Evolutionary conservation across 1,284 basidiomycete species (phyloP).

Genomic region (Pholiota adiposa): DNA sequence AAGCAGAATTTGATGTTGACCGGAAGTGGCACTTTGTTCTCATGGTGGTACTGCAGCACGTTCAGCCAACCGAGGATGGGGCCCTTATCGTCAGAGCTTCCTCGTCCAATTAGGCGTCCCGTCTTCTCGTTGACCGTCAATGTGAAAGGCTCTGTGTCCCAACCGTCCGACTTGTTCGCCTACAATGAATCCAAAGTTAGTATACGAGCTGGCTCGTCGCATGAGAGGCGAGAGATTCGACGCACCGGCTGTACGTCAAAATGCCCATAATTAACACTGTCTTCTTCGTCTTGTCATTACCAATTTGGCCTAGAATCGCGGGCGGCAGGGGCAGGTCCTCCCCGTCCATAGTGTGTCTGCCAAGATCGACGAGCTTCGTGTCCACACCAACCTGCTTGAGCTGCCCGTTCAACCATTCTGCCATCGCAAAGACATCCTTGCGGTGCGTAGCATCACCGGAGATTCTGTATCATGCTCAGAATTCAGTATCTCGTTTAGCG

Average conservation of each 20-base stretch:
- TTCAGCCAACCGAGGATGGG: constrained; percentile 95
- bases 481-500: background rate
- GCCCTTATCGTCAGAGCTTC: constrained; percentile 93
- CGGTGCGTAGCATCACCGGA: constrained; percentile 72
- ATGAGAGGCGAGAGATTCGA: background rate
- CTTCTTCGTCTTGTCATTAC: constrained; percentile 86
- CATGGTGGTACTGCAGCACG: constrained; percentile 86
- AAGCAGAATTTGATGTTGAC: constrained; percentile 96
- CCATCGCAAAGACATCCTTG: constrained; percentile 83
- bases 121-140: constrained; percentile 73
- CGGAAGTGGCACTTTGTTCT: constrained; percentile 79
- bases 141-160: constrained; percentile 91
- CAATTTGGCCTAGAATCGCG: constrained; percentile 85
- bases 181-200: constrained; percentile 27
- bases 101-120: constrained; percentile 85
- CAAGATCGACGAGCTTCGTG: constrained; percentile 77
- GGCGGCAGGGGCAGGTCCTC: constrained; percentile 84
- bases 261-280: constrained; percentile 94
- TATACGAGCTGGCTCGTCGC: background rate
- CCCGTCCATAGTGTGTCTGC: constrained; percentile 83
- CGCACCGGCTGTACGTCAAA: constrained; percentile 85
- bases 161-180: constrained; percentile 83
- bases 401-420: constrained; percentile 75
- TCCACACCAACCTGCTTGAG: constrained; percentile 78
- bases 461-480: constrained; percentile 41